Conservation (phyloP, 1,284 basidiomycete genomes). For the Moesziomyces sp. region DNA sequence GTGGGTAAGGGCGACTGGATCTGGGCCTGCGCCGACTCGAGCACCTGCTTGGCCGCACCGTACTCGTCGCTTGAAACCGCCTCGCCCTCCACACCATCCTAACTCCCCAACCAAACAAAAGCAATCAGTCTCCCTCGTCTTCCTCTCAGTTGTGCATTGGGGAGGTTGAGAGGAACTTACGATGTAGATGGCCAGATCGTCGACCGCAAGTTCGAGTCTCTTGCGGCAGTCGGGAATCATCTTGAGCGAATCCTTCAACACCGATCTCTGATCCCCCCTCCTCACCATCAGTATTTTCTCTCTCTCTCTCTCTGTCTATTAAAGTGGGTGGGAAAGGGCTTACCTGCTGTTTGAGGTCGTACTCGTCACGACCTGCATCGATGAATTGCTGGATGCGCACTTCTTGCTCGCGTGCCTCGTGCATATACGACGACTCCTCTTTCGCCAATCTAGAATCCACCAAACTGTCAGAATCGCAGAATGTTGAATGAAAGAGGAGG, state of each 20-base stretch:
- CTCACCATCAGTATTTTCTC: no score
- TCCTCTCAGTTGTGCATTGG: neutral
- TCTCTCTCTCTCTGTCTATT: no score
- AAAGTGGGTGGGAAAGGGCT: no score
- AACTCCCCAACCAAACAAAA: no score
- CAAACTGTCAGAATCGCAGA: neutral
- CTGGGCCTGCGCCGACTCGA: slow-evolving; percentile 1
- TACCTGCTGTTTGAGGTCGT: slow-evolving; percentile 56
- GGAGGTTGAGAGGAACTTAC: slow-evolving; percentile 25
- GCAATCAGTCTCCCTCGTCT: neutral
- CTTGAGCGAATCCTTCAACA: slow-evolving; percentile 49
- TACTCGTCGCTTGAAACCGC: slow-evolving; percentile 4
- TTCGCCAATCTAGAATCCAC: slow-evolving; percentile 39
- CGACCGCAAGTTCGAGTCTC: slow-evolving; percentile 35
- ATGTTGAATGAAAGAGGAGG: neutral
- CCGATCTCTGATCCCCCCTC: slow-evolving; percentile 18
- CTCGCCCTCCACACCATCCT: slow-evolving; percentile 18
- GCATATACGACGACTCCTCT: slow-evolving; percentile 52
- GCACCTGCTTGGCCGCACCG: slow-evolving; percentile 8
- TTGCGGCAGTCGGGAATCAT: slow-evolving; percentile 60
- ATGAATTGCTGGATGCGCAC: slow-evolving; percentile 31
- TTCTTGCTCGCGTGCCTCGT: slow-evolving; percentile 44
- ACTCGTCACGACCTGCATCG: slow-evolving; percentile 51
- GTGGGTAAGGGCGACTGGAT: slow-evolving; percentile 5
- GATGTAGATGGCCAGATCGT: slow-evolving; percentile 41